Evolutionary conservation across 306 rosid genomes (phyloP).

Genomic region (Cucumis cinereus): DNA sequence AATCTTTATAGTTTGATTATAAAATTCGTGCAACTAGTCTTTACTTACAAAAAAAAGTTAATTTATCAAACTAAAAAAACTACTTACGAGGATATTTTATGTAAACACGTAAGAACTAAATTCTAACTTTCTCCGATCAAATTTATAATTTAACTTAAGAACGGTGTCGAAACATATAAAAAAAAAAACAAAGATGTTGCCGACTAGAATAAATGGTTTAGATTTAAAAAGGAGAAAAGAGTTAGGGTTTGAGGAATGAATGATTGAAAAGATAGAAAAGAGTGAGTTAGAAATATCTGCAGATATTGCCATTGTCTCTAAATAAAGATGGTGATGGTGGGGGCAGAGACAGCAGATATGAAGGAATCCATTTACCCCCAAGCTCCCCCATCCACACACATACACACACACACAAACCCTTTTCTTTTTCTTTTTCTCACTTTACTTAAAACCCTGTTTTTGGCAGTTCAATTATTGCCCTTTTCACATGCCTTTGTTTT

Average conservation of each 20-base stretch:
- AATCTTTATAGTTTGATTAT: no score
- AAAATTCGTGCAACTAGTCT: no score
- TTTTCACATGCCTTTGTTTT: neutral
- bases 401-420: neutral
- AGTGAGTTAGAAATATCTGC: neutral
- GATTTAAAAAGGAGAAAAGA: no score
- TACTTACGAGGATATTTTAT: no score
- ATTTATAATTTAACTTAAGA: no score
- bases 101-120: no score
- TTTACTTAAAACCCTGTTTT: neutral
- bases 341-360: neutral
- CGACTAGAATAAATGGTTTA: no score
- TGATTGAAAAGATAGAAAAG: neutral
- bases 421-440: neutral
- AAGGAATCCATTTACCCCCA: neutral
- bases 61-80: no score
- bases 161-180: no score
- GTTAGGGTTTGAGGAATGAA: neutral
- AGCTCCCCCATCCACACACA: neutral
- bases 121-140: no score
- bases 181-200: no score
- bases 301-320: neutral
- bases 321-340: neutral
- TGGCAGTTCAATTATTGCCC: neutral
- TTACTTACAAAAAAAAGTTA: no score